Base-by-base conservation (phyloP, 2,329 filamentous ascomycete genomes). In the Curvularia hawaiiensis region DNA sequence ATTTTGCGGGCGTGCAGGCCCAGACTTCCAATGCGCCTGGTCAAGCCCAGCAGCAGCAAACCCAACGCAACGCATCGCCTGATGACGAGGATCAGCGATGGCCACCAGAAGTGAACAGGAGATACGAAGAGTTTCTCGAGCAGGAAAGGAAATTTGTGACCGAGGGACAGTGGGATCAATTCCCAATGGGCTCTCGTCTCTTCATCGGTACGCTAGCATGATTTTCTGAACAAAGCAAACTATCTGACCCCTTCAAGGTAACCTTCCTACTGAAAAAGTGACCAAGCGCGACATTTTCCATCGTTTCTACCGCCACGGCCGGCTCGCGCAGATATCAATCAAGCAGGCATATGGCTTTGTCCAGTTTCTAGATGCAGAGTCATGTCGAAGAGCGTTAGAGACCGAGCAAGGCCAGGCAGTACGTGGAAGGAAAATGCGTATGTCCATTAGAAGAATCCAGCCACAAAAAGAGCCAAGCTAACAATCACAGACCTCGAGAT, bases 291-390 rank as follows among this genome's bases (percentile, higher is more conserved):
- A 98, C 76, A 87, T 98, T 9, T 98, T 97, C 77, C 90, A 96
- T 72, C 84, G 94, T 18, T 98, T 99, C 73, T 88, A 92, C 71
- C 85, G 84, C 56, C 93, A 92, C 73, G 95, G 95, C 52, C 89
- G 88, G 60, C 82, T 99, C 46, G 94, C 93, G 2, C 95, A 99
- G 74, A 95, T 98, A 59, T 96, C 92, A 0, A 91, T 98, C 67
- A 98, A 98, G 77, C 92, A 95, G 64, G 93, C 93, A 1, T 98
- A 97, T 77, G 95, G 95, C 1, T 99, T 98, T 73, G 92, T 98
- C 35, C 95, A 98, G 74, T 99, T 96, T 65, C 84, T 97, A 64
- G 88, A 91, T 30, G 80, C 88, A 4, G 82, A 84, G 2, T 89
- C 94, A 70, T 96, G 92, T 63, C 82, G 85, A 55, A 82, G 83